Evolutionary conservation across 352 stramenopile genomes (phyloP), one percentile per base, ranked within the genome.

Genomic region (Pythium dissimile): DNA sequence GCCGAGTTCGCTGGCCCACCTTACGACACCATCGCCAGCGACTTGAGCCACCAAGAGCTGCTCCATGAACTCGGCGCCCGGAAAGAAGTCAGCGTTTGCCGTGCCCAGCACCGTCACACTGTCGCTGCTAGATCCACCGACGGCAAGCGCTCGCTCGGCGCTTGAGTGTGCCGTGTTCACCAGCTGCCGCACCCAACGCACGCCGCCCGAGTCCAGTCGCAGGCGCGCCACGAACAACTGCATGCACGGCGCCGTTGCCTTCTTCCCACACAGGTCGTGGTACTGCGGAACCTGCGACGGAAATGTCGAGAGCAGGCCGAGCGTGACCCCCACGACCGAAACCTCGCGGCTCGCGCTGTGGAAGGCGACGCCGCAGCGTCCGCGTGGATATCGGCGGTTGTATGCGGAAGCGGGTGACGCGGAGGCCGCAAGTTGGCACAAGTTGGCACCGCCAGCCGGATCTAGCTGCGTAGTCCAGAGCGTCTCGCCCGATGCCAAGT

Each of bases 401-500:
- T 61, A 47, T 11, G 27, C n/a, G 18, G 39, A 26, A 18, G 21
- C 10, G 5, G 54, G 37, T 7, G 43, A 39, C 10, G 39, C 18
- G 1, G 35, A 21, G 5, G 35, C n/a, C 47, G 61, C 18, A 37
- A 26, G 42, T 15, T 44, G 39, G 35, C 62, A 65, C 8, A 60
- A 38, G 18, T 59, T 46, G 28, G n/a, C 38, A 20, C 8, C 37
- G 12, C 16, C 31, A 16, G 43, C 20, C 9, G 50, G 46, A 3
- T 35, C 30, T 27, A 69, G 41, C 30, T 61, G 62, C 15, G 45
- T 64, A 3, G 53, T 67, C 66, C 70, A 78, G 20, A 61, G 28
- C 15, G 45, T 5, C 9, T 43, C 18, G 6, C 66, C 66, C 2
- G 63, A 62, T 1, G 6, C n/a, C 2, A 49, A 23, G 18, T 65